Evolutionary conservation across 257 asterid genomes (phyloP).

Genomic region (Scutellaria minor): DNA sequence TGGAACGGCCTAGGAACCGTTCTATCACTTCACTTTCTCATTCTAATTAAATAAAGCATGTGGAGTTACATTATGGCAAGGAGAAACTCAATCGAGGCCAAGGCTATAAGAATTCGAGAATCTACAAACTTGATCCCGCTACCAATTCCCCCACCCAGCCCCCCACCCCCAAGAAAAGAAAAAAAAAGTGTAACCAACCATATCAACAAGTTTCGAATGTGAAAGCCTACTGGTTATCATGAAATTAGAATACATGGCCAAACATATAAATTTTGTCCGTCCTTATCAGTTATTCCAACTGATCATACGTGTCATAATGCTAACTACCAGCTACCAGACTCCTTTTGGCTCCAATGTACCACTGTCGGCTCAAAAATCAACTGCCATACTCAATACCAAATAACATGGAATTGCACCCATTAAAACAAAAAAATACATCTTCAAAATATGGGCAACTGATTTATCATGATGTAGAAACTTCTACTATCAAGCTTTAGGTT

Average conservation of each 20-base stretch:
- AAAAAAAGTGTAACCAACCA: too few relatives aligned
- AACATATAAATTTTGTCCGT: neutral
- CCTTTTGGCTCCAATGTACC: neutral
- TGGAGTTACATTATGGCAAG: neutral
- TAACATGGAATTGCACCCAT: too few relatives aligned
- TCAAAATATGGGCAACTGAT: too few relatives aligned
- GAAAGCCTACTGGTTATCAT: too few relatives aligned
- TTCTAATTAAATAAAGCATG: neutral
- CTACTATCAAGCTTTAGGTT: slow-evolving; percentile 4
- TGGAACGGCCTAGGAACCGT: too few relatives aligned
- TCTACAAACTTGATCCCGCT: neutral
- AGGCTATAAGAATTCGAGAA: slow-evolving; percentile 8
- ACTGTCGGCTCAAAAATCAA: neutral
- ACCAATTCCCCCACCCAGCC: too few relatives aligned
- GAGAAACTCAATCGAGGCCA: slow-evolving; percentile 1
- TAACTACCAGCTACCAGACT: neutral
- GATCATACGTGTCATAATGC: neutral
- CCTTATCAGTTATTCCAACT: neutral
- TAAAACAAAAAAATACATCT: too few relatives aligned
- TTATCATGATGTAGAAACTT: slow-evolving; percentile 2
- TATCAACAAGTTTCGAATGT: too few relatives aligned
- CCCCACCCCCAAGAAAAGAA: too few relatives aligned
- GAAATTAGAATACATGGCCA: neutral
- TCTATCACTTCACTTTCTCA: too few relatives aligned
- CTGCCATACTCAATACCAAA: too few relatives aligned